Base-by-base conservation (phyloP, 2,329 filamentous ascomycete species). In the Microcera coccophila region DNA sequence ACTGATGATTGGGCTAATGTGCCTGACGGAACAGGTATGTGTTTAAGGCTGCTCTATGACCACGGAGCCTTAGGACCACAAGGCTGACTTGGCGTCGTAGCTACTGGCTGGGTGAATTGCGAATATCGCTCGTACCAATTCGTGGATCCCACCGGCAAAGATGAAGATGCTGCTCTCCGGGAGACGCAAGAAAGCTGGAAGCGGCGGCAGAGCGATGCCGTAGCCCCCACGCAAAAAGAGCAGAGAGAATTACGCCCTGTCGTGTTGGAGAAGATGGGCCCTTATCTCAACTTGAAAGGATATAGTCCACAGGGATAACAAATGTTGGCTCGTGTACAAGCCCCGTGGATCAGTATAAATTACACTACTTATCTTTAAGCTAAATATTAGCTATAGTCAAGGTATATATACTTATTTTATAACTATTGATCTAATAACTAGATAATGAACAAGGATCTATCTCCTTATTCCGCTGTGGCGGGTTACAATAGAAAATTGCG, bases 1-100 rank as follows among this genome's bases (percentile, higher is more conserved):
- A 93, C 87, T 0, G 79, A 90, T 53, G 89, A 95, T 58, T 94
- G 83, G 80, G 72, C 80, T 41, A 85, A 81, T 32, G 75, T 77
- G 18, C 61, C 66, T 55, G 55, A 71, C 3, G 55, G 57, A 1
- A 49, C 47, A 45, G 68, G 73, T 74, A 62, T 42, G 71, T 60
- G 21, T 20, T 32, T 39, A 42, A 41, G n/a, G n/a, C n/a, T n/a
- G n/a, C n/a, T n/a, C n/a, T n/a, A n/a, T n/a, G n/a, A n/a, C n/a
- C n/a, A n/a, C n/a, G n/a, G n/a, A n/a, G n/a, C n/a, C n/a, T n/a
- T n/a, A n/a, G n/a, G n/a, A n/a, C n/a, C n/a, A n/a, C n/a, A 50
- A 54, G 15, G 54, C 47, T 38, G 35, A 35, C 14, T 17, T 26
- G 33, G 10, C 19, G 22, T 12, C 15, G 19, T 50, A 84, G 82